Base-by-base conservation (phyloP, 1,284 basidiomycete genomes). In the Apiotrichum veenhuisii region DNA sequence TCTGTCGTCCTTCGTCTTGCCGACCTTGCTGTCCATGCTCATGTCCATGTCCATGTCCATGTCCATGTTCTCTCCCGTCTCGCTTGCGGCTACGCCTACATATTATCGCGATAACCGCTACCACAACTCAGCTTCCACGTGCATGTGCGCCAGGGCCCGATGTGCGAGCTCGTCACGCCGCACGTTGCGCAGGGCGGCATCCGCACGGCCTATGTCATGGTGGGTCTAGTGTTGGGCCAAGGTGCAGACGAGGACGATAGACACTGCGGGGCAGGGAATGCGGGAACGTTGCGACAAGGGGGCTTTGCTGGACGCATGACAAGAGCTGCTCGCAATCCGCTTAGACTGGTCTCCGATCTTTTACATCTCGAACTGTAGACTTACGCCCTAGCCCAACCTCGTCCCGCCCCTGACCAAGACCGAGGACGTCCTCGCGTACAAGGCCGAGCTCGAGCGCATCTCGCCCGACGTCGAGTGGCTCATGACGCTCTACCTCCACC, bases 151-250 rank as follows among this genome's bases (percentile, higher is more conserved):
- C 92, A 98, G 74, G 91, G 89, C 37, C 78, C 84, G 37, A 80
- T 96, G 68, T 87, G 89, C 55, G 80, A 85, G 61, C 83, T 98
- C 36, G 91, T 98, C 41, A 87, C 88, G 5, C 91, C 93, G 42
- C 94, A 98, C 80, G 89, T 99, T 52, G 81, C 84, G 26, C 79
- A 85, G 70, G 96, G 96, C 49, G 96, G 96, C 1, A 91, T 98
- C 69, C 79, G 82, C 57, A 82, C 95, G 42, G 96, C 89, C 64
- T 99, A 98, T 79, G 92, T 99, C 48, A 99, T 99, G 96, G 92
- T 91, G 69, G 46, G 77, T 75, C 50, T 5, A 10, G 30, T 30
- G 30, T 30, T 30, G 30, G 12, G 5, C 12, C 7, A 5, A 5
- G 5, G 5, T 30, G 5, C 30, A 12, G 12, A 30, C 7, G 30